Percentiles rank a stretch among this genome's conserved stretches.
phyloP scores from a whole-genome alignment of 441 rosid species.

The Gossypium trilobum region DNA sequence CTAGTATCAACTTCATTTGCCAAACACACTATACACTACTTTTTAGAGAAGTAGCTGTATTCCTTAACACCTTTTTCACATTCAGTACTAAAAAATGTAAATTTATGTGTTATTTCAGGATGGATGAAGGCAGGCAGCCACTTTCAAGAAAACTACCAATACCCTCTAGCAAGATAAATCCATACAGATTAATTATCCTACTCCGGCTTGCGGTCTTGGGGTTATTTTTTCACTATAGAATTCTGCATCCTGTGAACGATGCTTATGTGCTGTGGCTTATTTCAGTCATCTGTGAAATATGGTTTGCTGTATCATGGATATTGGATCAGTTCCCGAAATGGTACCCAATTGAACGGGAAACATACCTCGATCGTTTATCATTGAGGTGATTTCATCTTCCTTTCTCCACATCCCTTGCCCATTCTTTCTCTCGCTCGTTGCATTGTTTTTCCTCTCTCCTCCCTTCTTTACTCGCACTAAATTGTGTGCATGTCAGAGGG shows the following conservation, averaged over 20 bases:
- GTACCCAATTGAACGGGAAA: slow-evolving; percentile 79
- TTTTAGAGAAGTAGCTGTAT: neutral
- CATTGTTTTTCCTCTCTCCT: neutral
- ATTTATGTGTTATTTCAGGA: slow-evolving; percentile 39
- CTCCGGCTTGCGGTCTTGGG: slow-evolving; percentile 78
- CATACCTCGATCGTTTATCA: slow-evolving; percentile 87
- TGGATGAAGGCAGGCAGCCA: slow-evolving; percentile 99
- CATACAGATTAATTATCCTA: slow-evolving; percentile 69
- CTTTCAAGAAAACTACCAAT: slow-evolving; percentile 85
- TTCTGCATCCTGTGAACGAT: slow-evolving; percentile 75
- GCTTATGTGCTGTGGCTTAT: slow-evolving; percentile 87
- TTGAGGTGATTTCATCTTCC: slow-evolving; percentile 39
- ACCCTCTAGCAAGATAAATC: slow-evolving; percentile 79
- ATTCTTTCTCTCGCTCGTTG: neutral
- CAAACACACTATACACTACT: neutral
- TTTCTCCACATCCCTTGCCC: neutral
- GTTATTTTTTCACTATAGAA: slow-evolving; percentile 81
- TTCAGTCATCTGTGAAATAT: slow-evolving; percentile 87
- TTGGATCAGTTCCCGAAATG: slow-evolving; percentile 95
- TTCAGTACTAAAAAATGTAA: neutral
- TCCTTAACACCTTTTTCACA: neutral
- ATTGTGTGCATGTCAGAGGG: neutral
- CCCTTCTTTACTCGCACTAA: neutral
- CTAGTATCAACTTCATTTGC: neutral
- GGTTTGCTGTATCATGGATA: slow-evolving; percentile 97